phyloP scores from a whole-genome alignment of 2,329 filamentous ascomycete genomes.

The Alternaria infectoria region DNA sequence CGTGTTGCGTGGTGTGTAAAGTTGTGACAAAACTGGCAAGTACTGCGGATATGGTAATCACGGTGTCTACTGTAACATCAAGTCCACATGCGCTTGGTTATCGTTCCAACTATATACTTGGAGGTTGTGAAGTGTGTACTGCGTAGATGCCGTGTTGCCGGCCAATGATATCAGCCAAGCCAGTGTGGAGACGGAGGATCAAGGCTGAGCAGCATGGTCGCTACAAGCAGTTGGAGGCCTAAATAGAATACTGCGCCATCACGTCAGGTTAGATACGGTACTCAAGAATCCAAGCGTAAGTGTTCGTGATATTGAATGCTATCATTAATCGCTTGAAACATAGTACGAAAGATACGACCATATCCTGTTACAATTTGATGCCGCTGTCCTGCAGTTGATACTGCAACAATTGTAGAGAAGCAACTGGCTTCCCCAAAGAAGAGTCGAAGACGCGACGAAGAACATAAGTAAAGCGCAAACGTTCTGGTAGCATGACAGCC shows the following conservation, averaged over 20 bases:
- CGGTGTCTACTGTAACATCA: background rate
- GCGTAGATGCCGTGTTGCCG: conserved; percentile 12
- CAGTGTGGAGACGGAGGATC: background rate
- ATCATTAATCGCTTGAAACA: background rate
- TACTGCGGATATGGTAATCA: background rate
- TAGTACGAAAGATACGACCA: background rate
- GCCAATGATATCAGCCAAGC: conserved; percentile 21
- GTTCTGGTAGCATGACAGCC: background rate
- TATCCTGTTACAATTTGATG: background rate
- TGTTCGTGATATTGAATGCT: background rate
- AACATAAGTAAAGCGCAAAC: background rate
- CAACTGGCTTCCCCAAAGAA: background rate
- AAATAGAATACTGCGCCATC: background rate
- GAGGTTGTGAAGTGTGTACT: background rate
- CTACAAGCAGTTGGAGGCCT: background rate
- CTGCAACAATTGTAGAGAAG: background rate
- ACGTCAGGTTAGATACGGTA: background rate
- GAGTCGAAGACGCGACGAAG: background rate
- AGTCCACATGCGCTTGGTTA: background rate
- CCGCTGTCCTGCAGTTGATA: background rate
- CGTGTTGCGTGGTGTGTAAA: background rate
- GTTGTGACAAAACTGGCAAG: background rate
- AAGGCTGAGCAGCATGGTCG: background rate
- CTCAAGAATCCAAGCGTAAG: background rate
- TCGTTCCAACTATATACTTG: background rate